Conservation (phyloP, 768 basidiomycete species). For the Termitomyces sp. region DNA sequence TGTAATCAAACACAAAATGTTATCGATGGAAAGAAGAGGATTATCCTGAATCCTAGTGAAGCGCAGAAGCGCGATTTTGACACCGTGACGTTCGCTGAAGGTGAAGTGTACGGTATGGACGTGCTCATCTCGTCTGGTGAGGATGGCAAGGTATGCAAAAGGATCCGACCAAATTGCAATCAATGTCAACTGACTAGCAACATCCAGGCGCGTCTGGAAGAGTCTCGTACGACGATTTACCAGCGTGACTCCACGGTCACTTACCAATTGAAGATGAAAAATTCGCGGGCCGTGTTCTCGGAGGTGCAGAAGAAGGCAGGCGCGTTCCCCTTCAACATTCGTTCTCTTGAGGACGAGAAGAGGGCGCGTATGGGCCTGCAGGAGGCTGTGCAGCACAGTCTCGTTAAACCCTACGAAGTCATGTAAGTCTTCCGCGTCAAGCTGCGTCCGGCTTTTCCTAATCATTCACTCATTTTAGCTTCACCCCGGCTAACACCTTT, state of each 20-base stretch:
- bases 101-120: slow-evolving; percentile 94
- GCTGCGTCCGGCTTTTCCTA: slow-evolving; percentile 4
- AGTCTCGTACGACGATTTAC: slow-evolving; percentile 90
- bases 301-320: slow-evolving; percentile 99
- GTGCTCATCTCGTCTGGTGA: slow-evolving; percentile 83
- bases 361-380: slow-evolving; percentile 91
- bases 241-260: slow-evolving; percentile 83
- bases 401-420: slow-evolving; percentile 95
- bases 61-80: slow-evolving; percentile 85
- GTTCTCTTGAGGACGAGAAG: slow-evolving; percentile 93
- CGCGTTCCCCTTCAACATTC: slow-evolving; percentile 96
- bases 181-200: background rate
- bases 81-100: slow-evolving; percentile 81
- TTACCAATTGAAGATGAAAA: slow-evolving; percentile 98
- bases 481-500: slow-evolving; percentile 77
- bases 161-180: background rate
- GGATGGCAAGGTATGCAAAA: slow-evolving; percentile 76
- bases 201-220: slow-evolving; percentile 79
- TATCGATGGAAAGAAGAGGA: slow-evolving; percentile 94
- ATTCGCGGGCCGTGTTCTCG: slow-evolving; percentile 92
- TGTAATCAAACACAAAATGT: slow-evolving; percentile 94
- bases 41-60: slow-evolving; percentile 88
- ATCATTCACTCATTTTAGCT: slow-evolving; percentile 37
- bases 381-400: slow-evolving; percentile 92
- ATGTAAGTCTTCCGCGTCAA: slow-evolving; percentile 48